phyloP scores from a whole-genome alignment of 1,139 yeast genomes.

The Waltiozyma solani region DNA sequence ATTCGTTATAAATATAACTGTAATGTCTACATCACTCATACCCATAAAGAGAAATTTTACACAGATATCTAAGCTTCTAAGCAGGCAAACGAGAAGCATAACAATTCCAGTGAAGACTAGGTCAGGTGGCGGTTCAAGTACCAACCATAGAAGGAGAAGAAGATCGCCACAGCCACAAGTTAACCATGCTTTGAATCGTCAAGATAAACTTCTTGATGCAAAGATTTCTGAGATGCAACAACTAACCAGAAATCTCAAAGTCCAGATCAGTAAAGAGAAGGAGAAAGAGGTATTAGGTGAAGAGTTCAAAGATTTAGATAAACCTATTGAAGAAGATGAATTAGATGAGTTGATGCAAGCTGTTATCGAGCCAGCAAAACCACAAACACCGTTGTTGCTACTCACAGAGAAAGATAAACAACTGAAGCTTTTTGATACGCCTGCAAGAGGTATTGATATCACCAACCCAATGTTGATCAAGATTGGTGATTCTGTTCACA shows the following conservation, averaged over 20 bases:
- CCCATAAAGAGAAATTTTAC: neutral
- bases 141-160: neutral
- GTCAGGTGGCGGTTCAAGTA: neutral
- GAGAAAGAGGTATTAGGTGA: constrained; percentile 12
- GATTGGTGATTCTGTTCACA: constrained; percentile 38
- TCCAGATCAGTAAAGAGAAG: constrained; percentile 15
- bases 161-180: neutral
- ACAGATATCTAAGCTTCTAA: neutral
- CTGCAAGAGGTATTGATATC: constrained; percentile 22
- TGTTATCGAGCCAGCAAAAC: neutral
- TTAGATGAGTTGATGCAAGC: constrained; percentile 19
- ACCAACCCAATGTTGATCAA: constrained; percentile 35
- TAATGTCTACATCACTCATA: neutral
- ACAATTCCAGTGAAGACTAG: neutral
- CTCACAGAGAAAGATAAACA: constrained; percentile 3
- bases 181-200: neutral
- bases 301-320: constrained; percentile 7
- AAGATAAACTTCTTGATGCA: neutral
- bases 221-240: constrained; percentile 2
- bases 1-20: no score
- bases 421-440: constrained; percentile 12
- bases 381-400: constrained; percentile 20
- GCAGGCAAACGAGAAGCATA: neutral
- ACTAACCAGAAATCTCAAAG: constrained; percentile 24
- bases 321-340: constrained; percentile 14